Percentiles rank a stretch among this genome's conserved stretches.
Evolutionary conservation across 208 protist genomes (phyloP).

Genomic region (Borovskyia barvae): DNA sequence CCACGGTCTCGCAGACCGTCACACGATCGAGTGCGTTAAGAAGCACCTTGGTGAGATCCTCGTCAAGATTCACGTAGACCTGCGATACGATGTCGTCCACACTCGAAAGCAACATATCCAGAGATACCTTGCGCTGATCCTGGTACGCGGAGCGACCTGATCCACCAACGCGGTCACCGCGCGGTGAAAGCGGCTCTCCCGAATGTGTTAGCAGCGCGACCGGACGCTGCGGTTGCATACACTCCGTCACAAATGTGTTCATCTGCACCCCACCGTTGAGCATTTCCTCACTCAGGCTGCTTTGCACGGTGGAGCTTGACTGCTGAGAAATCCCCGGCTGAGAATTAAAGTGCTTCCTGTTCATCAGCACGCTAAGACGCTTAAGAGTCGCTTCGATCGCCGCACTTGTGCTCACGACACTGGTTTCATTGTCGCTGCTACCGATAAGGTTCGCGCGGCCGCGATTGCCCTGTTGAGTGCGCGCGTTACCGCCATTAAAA

Average conservation of each 20-base stretch:
- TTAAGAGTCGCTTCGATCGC: slow-evolving; percentile 32
- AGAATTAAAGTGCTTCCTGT: slow-evolving; percentile 19
- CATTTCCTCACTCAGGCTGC: slow-evolving; percentile 37
- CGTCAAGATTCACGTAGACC: slow-evolving; percentile 87
- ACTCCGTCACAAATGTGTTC: slow-evolving; percentile 61
- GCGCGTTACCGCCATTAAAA: slow-evolving; percentile 16
- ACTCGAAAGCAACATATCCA: slow-evolving; percentile 82
- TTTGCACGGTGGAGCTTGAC: slow-evolving; percentile 18
- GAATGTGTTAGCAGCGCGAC: slow-evolving; percentile 69
- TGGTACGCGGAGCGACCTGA: slow-evolving; percentile 59
- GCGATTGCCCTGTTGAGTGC: slow-evolving; percentile 22
- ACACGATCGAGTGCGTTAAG: slow-evolving; percentile 86
- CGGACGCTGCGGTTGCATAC: slow-evolving; percentile 65
- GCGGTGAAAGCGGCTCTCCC: slow-evolving; percentile 77
- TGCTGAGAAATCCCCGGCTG: not conserved
- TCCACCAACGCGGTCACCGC: slow-evolving; percentile 67
- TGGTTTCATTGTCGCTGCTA: not conserved
- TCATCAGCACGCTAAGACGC: slow-evolving; percentile 38
- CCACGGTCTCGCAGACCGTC: slow-evolving; percentile 66
- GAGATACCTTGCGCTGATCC: slow-evolving; percentile 63
- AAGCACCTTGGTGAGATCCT: slow-evolving; percentile 86
- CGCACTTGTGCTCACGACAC: slow-evolving; percentile 18
- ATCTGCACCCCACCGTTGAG: slow-evolving; percentile 19
- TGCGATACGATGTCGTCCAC: slow-evolving; percentile 90
- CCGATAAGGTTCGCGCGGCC: slow-evolving; percentile 8